phyloP scores from a whole-genome alignment of 1,284 basidiomycete genomes.

The Trichosporon inkin region DNA sequence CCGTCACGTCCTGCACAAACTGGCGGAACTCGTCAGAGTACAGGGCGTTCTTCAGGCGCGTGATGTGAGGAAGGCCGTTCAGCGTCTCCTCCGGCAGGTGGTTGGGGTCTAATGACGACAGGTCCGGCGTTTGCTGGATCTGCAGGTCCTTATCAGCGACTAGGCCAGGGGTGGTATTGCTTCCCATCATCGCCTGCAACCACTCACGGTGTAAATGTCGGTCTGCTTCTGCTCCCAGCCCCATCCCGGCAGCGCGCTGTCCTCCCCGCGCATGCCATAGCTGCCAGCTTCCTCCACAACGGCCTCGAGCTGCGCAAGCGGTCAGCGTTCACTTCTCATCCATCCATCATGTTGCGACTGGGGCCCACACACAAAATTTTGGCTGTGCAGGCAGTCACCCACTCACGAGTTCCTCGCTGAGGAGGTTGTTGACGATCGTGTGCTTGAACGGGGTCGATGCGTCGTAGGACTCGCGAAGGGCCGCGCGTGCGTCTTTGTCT shows the following conservation, averaged over 20 bases:
- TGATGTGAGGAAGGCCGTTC: conserved; percentile 69
- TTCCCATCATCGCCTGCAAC: neutral
- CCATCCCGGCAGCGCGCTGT: conserved; percentile 48
- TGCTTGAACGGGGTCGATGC: conserved; percentile 74
- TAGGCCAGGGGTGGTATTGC: neutral
- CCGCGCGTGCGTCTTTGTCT: conserved; percentile 19
- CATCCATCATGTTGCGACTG: neutral
- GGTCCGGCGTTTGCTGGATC: conserved; percentile 97
- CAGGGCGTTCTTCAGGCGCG: conserved; percentile 81
- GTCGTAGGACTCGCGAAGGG: conserved; percentile 55
- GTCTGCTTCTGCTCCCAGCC: conserved; percentile 96
- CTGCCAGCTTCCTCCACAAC: conserved; percentile 59
- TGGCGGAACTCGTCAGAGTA: conserved; percentile 81
- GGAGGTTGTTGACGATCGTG: conserved; percentile 73
- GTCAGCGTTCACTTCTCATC: conserved; percentile 16
- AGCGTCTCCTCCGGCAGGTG: conserved; percentile 58
- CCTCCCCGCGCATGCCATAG: conserved; percentile 47
- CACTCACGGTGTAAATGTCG: conserved; percentile 89
- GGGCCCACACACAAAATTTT: conserved; percentile 6
- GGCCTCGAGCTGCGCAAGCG: conserved; percentile 56
- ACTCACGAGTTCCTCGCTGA: conserved; percentile 74
- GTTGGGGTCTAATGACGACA: conserved; percentile 77
- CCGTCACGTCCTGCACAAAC: conserved; percentile 82
- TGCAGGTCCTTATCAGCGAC: conserved; percentile 40
- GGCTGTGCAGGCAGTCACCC: neutral